Conservation (phyloP, 1,284 basidiomycete genomes). For the Trichosporon coremiiforme region DNA sequence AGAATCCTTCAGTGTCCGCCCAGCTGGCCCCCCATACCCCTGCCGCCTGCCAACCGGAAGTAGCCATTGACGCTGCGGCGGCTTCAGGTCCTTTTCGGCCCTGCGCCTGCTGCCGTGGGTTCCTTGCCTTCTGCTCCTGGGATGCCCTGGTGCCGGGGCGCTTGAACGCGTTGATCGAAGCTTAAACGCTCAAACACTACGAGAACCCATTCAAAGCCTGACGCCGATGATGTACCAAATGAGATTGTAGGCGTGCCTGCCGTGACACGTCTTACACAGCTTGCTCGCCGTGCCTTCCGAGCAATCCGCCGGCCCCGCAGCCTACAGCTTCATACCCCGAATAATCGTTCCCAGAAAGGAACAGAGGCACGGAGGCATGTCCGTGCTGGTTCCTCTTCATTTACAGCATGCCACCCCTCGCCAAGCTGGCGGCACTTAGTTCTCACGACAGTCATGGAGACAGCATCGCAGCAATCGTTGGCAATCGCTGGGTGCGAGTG, state of each 20-base stretch:
- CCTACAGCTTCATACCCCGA: neutral
- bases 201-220: neutral
- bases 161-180: conserved; percentile 12
- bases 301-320: too few relatives aligned
- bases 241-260: too few relatives aligned
- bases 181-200: conserved; percentile 2
- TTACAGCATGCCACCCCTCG: too few relatives aligned
- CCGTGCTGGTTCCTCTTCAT: neutral
- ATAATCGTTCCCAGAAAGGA: neutral
- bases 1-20: neutral
- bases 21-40: too few relatives aligned
- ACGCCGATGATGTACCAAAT: too few relatives aligned
- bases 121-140: too few relatives aligned
- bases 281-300: neutral
- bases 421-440: too few relatives aligned
- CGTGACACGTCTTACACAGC: neutral
- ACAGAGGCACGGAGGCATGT: neutral
- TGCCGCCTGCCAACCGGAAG: neutral
- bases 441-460: too few relatives aligned
- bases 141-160: neutral
- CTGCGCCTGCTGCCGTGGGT: neutral
- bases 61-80: neutral
- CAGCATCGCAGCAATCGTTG: too few relatives aligned
- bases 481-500: too few relatives aligned
- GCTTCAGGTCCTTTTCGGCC: neutral